Percentiles rank a stretch among this genome's conserved stretches.
These are phyloP conservation scores for Aspergillus carlsbadensis DNA, from an alignment of 495 filamentous ascomycete species.

Conservation along the genomic window DNA sequence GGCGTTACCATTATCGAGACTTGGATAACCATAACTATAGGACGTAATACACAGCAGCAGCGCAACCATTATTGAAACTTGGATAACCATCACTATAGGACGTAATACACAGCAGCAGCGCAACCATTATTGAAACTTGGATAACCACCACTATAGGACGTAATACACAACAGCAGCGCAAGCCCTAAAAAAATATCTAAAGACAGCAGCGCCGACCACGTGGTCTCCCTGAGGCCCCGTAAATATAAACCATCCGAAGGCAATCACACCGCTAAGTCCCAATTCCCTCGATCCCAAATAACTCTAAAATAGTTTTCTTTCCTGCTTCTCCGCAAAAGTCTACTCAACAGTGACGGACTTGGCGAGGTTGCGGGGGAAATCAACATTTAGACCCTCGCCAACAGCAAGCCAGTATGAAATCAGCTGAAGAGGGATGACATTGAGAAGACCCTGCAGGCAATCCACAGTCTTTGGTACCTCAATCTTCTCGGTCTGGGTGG, in stretches of 20 bases:
- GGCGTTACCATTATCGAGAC: conserved; percentile 3
- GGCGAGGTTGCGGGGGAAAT: conserved; percentile 95
- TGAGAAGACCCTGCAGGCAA: conserved; percentile 90
- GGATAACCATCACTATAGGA: not conserved
- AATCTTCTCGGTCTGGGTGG: conserved; percentile 89
- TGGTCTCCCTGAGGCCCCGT: not conserved
- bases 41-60: not conserved
- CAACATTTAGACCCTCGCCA: conserved; percentile 90
- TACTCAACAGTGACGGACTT: conserved; percentile 99
- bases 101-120: not conserved
- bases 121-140: not conserved
- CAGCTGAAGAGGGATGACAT: conserved; percentile 95
- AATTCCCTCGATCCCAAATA: not conserved
- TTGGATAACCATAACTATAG: not conserved
- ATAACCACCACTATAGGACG: not conserved
- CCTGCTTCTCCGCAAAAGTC: conserved; percentile 18
- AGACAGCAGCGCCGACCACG: not conserved
- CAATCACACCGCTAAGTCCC: conserved; percentile 2
- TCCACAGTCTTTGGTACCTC: conserved; percentile 96
- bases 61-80: not conserved
- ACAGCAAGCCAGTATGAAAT: conserved; percentile 99
- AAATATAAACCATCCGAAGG: conserved; percentile 2
- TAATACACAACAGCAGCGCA: not conserved
- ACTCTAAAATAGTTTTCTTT: not conserved
- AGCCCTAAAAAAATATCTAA: not conserved